A percentile compares a stretch with the other conserved stretches of the same genome.
phyloP scores from a whole-genome alignment of 768 basidiomycete species.

The Rickenella mellea region DNA sequence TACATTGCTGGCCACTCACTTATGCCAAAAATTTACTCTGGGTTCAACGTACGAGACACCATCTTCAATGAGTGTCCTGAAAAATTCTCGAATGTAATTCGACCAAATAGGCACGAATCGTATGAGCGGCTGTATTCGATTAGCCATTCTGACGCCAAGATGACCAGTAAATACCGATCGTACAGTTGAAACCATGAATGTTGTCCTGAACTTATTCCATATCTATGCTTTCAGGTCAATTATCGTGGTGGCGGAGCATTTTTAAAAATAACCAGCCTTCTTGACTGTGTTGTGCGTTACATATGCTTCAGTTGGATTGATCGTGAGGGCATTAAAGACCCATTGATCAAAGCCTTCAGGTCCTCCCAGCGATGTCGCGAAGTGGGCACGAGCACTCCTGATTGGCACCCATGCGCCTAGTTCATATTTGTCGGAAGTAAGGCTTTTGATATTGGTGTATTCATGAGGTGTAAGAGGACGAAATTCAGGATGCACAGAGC shows the following conservation, averaged over 20 bases:
- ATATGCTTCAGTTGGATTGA: conserved; percentile 66
- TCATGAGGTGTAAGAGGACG: conserved; percentile 29
- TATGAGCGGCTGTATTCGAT: conserved; percentile 28
- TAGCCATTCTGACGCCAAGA: conserved; percentile 4
- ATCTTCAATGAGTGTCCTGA: conserved; percentile 54
- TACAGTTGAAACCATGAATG: conserved; percentile 41
- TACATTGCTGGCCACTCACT: conserved; percentile 23
- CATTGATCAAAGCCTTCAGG: conserved; percentile 60
- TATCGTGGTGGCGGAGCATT: neutral
- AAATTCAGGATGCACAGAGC: conserved; percentile 42
- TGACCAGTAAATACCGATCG: conserved; percentile 8
- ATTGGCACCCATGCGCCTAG: conserved; percentile 47
- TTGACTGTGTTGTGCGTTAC: conserved; percentile 59
- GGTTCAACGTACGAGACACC: conserved; percentile 66
- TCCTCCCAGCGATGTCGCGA: conserved; percentile 44
- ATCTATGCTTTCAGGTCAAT: conserved; percentile 35
- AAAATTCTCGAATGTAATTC: conserved; percentile 54
- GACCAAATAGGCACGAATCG: conserved; percentile 47
- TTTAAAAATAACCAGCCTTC: conserved; percentile 33
- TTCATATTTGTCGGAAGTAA: conserved; percentile 36
- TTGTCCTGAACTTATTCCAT: conserved; percentile 62
- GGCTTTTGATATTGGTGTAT: conserved; percentile 12
- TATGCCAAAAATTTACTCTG: conserved; percentile 53
- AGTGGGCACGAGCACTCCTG: conserved; percentile 40
- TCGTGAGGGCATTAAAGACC: conserved; percentile 49